Evolutionary conservation across 2,329 filamentous ascomycete genomes (phyloP), one percentile per base, ranked within the genome.

Genomic region (Lasiodiplodia hormozganensis): DNA sequence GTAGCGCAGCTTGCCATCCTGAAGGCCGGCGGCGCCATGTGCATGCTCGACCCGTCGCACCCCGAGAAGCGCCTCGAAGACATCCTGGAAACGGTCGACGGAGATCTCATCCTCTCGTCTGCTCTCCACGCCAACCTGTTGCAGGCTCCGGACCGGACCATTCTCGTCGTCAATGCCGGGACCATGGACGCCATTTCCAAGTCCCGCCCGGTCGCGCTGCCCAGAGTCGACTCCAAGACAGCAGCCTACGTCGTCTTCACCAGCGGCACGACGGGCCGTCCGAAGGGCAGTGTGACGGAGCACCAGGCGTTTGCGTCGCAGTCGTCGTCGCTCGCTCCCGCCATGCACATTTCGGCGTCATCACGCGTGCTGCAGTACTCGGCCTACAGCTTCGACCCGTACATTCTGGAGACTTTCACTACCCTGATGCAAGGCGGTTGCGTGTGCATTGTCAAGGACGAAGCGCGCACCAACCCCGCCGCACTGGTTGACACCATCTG

Each of bases 401-500:
- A 49, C 75, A 78, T 70, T 74, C 75, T 62, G 75, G 77, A 79
- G 64, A 77, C 78, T n/a, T 66, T 80, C 11, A 73, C 75, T 2
- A 71, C 76, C 3, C 71, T 80, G 21, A 74, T 73, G 2, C 70
- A 72, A 7, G 78, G 78, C 18, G 77, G 85, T 3, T 84, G 82
- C 10, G 71, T 80, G 10, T 80, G 78, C 54, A 72, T 80, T 36
- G 77, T 78, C 3, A 76, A 75, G 1, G 77, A 80, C 31, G 72
- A 78, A 47, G 84, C 88, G 75, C 81, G 85, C 3, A 81, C 87
- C 71, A 21, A 62, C 40, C 40, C 38, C 4, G 62, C 56, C 4
- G 83, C 88, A 62, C 38, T 52, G 28, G 76, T 81, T 1, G 83
- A 82, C 2, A 83, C 82, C 0, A 85, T 43, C 36, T 34, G 47